Conservation (phyloP, 2,329 filamentous ascomycete species). For the Biscogniauxia mediterranea region DNA sequence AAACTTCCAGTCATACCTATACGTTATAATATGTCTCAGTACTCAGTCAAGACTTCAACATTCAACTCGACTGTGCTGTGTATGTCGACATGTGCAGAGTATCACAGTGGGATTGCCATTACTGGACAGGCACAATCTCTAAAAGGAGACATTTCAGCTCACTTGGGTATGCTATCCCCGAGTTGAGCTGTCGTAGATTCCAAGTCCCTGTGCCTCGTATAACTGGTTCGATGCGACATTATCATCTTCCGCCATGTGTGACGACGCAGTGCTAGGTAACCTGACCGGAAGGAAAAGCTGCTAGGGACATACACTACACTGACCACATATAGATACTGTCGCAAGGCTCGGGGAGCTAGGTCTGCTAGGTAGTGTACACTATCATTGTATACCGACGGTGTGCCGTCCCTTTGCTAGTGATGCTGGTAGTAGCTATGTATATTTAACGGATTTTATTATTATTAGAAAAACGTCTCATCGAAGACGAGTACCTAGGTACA, state of each 20-base stretch:
- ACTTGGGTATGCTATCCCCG: background rate
- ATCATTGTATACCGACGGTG: background rate
- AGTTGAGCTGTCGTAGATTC: background rate
- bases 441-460: background rate
- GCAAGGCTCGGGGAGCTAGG: background rate
- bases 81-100: too few relatives aligned
- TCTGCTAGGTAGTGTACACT: background rate
- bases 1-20: too few relatives aligned
- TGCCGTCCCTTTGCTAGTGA: background rate
- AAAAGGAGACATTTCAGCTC: background rate
- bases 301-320: background rate
- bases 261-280: conserved; percentile 4
- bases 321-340: too few relatives aligned
- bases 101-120: too few relatives aligned
- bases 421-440: background rate
- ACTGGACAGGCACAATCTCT: too few relatives aligned
- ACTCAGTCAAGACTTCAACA: background rate
- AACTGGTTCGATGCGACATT: conserved; percentile 13
- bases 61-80: too few relatives aligned
- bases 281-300: background rate
- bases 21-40: too few relatives aligned
- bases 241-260: conserved; percentile 21
- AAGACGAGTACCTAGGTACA: too few relatives aligned
- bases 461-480: background rate
- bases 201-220: background rate